Percentiles rank a stretch among this genome's conserved stretches.
phyloP scores from a whole-genome alignment of 345 rosid species.

The Sonneratia alba region DNA sequence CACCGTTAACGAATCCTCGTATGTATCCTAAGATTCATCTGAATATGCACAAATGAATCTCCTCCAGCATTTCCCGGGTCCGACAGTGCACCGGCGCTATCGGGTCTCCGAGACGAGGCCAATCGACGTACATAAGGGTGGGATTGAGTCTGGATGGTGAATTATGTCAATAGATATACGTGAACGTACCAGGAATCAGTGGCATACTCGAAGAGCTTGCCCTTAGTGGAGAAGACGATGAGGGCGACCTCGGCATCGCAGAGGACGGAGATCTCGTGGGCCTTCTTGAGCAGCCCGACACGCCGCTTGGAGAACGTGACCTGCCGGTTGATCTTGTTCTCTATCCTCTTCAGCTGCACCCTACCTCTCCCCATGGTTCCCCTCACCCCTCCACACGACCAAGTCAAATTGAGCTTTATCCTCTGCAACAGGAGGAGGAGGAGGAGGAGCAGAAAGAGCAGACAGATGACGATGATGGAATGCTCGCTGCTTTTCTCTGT shows the following conservation, averaged over 20 bases:
- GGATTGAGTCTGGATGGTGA: not conserved
- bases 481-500: not conserved
- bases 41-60: not conserved
- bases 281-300: slow-evolving; percentile 36
- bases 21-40: not conserved
- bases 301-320: slow-evolving; percentile 40
- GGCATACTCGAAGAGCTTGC: slow-evolving; percentile 37
- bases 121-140: too few species aligned
- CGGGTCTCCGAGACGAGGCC: not conserved
- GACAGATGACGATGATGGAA: not conserved
- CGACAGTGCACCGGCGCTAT: not conserved
- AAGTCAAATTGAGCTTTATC: too few species aligned
- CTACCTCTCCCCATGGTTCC: slow-evolving; percentile 35
- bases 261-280: slow-evolving; percentile 33
- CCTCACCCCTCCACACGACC: not conserved
- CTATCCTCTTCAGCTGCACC: slow-evolving; percentile 39
- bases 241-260: slow-evolving; percentile 22
- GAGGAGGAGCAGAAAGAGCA: not conserved
- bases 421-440: not conserved
- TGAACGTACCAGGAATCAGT: slow-evolving; percentile 29
- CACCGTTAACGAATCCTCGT: not conserved
- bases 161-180: too few species aligned
- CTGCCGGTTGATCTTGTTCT: slow-evolving; percentile 31
- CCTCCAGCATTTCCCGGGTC: not conserved
- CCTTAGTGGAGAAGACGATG: slow-evolving; percentile 35